Base-by-base conservation (phyloP, 306 rosid genomes). In the Dalbergia cochinchinensis region DNA sequence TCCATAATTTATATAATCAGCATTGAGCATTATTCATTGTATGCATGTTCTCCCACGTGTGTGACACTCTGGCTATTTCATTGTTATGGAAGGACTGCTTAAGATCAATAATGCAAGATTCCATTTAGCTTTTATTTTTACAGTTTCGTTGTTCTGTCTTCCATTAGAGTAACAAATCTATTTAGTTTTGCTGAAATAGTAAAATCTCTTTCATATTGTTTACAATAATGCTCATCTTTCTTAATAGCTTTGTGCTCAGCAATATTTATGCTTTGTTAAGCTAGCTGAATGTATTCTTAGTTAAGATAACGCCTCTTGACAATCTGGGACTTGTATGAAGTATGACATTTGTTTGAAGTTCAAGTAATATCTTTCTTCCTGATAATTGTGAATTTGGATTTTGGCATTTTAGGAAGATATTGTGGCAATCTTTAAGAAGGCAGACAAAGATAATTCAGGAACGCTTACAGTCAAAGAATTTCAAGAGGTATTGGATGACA, bases 401-500 rank as follows among this genome's bases (percentile, higher is more conserved):
- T 51, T 77, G 86, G 57, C 41, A 35, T 69, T 83, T 18, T 75
- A 94, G 99, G 99, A 92, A 86, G 99, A 94, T 84, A 89, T 94
- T 65, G 83, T 86, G 0, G 90, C 91, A 13, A 94, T 94, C 80
- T 94, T 94, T 79, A 85, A 76, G 44, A 94, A 94, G 88, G 92
- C 99, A 15, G 99, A 94, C 81, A 74, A 45, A 75, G 97, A 94
- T 92, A 94, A 92, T 58, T 92, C 99, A 11, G 99, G 99, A 82
- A 91, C 97, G 47, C 97, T 94, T 0, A 92, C 99, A 3, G 86
- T 87, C 16, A 84, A 90, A 83, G 99, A 94, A 78, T 77, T 85
- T 65, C 83, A 86, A 78, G 99, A 86, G 76, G 95, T 81, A 50
- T 78, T 92, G 76, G 74, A 83, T 78, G 99, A 94, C 85, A 92